Evolutionary conservation across 768 basidiomycete species (phyloP), one percentile per base, ranked within the genome.

Genomic region (Sarcodon aspratus): DNA sequence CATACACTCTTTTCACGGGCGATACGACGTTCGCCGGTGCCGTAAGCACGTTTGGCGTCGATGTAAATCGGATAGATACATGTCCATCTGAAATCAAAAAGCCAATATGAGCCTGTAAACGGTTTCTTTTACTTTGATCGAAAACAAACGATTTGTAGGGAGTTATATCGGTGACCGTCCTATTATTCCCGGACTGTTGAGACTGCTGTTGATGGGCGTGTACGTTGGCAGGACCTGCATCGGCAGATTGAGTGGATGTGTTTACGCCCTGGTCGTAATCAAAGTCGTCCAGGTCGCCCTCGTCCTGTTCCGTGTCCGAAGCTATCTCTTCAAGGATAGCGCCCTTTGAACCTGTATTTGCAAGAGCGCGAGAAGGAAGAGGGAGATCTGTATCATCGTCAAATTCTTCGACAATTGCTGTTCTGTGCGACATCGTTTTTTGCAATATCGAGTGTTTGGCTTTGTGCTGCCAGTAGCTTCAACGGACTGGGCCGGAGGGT

Each of bases 61-160:
- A 98, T 78, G 66, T 97, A 97, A 59, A 97, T 86, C 6, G 95
- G 95, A 63, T 98, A 99, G 60, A 98, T 80, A 57, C 88, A 89
- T 42, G 90, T 84, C 94, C 94, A 96, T 58, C 93, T 96, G 59
- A 11, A 48, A 17, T 13, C 33, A 48, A 46, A 48, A 54, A 50
- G 50, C 45, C 33, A 36, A n/a, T n/a, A 17, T 9, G 42, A n/a
- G 48, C 37, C 18, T 44, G 37, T n/a, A 36, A 50, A 55, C 50
- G 31, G 32, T 44, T 35, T 36, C 32, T 42, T n/a, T 43, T 47
- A 52, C 44, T 37, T 47, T 32, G 36, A 44, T 48, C 36, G 36
- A 27, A 36, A 49, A 48, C 50, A 35, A 34, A 89, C 87, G 74
- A 78, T 72, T 90, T 89, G 61, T 88, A 90, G 27, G 87, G 86